These are phyloP conservation scores for Fraxinus latifolia DNA, from an alignment of 305 asterid species.

Conservation along the genomic window DNA sequence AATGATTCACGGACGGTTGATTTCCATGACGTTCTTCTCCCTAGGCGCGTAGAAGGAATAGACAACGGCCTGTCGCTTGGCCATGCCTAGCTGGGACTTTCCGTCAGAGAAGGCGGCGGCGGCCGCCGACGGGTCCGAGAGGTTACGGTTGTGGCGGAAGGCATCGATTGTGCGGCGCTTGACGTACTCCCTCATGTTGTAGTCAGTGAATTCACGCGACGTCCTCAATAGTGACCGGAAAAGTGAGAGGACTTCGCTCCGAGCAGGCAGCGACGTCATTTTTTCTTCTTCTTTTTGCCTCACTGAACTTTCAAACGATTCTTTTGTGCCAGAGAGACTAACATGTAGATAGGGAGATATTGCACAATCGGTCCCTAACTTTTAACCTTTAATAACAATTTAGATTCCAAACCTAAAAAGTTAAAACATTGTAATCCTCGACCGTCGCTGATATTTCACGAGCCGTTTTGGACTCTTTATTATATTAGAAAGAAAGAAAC, in stretches of 20 bases:
- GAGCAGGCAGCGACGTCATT: constrained; percentile 44
- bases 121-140: constrained; percentile 41
- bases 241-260: constrained; percentile 58
- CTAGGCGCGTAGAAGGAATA: constrained; percentile 67
- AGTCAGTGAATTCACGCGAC: constrained; percentile 64
- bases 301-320: background rate
- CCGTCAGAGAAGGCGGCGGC: constrained; percentile 68
- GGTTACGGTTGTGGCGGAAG: constrained; percentile 55
- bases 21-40: constrained; percentile 68
- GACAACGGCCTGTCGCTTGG: constrained; percentile 66
- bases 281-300: background rate
- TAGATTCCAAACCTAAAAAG: background rate
- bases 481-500: background rate
- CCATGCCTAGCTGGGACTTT: constrained; percentile 62
- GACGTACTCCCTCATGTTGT: constrained; percentile 69
- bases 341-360: background rate
- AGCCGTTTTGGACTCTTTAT: background rate
- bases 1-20: constrained; percentile 26
- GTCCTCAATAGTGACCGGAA: constrained; percentile 64
- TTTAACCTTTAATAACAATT: background rate
- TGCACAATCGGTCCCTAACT: background rate
- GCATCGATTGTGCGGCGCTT: constrained; percentile 72
- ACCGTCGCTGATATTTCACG: background rate
- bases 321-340: background rate
- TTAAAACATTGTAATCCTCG: background rate